Percentiles rank a stretch among this genome's conserved stretches.
Evolutionary conservation across 148 eudicot species (phyloP).

Genomic region (Spergularia bocconei): DNA sequence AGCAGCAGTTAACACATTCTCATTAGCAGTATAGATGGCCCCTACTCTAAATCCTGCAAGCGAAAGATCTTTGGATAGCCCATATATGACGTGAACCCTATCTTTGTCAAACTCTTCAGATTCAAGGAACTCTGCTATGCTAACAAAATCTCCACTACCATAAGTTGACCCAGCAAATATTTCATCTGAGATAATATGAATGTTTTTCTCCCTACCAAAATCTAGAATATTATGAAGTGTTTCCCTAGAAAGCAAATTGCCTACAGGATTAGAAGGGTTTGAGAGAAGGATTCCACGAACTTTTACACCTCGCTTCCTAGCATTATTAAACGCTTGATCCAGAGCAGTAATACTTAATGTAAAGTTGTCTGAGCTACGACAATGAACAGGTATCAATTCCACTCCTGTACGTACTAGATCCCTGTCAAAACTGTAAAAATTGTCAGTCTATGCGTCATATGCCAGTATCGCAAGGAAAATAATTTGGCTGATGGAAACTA

Average conservation of each 20-base stretch:
- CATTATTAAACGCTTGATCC: slow-evolving; percentile 69
- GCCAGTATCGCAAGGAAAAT: neutral
- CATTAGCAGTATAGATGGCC: slow-evolving; percentile 63
- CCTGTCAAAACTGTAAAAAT: slow-evolving; percentile 72
- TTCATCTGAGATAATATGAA: slow-evolving; percentile 81
- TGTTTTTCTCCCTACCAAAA: slow-evolving; percentile 80
- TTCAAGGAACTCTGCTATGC: slow-evolving; percentile 72
- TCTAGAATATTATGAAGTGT: slow-evolving; percentile 50
- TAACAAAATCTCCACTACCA: slow-evolving; percentile 60
- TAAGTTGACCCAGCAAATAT: slow-evolving; percentile 67
- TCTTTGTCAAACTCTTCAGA: slow-evolving; percentile 62
- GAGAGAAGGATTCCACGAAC: slow-evolving; percentile 68
- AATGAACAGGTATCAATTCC: slow-evolving; percentile 72
- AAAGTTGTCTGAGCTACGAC: slow-evolving; percentile 74
- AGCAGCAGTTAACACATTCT: slow-evolving; percentile 63
- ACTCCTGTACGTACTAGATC: slow-evolving; percentile 80
- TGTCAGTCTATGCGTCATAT: slow-evolving; percentile 17
- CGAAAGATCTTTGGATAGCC: slow-evolving; percentile 71
- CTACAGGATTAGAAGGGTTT: slow-evolving; percentile 86
- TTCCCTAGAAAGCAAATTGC: slow-evolving; percentile 52
- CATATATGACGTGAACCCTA: slow-evolving; percentile 76
- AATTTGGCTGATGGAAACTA: neutral
- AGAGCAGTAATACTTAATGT: slow-evolving; percentile 55
- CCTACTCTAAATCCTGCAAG: slow-evolving; percentile 72
- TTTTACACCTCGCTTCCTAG: slow-evolving; percentile 71